phyloP scores from a whole-genome alignment of 1,139 yeast species.

The Kluyveromyces sp. region DNA sequence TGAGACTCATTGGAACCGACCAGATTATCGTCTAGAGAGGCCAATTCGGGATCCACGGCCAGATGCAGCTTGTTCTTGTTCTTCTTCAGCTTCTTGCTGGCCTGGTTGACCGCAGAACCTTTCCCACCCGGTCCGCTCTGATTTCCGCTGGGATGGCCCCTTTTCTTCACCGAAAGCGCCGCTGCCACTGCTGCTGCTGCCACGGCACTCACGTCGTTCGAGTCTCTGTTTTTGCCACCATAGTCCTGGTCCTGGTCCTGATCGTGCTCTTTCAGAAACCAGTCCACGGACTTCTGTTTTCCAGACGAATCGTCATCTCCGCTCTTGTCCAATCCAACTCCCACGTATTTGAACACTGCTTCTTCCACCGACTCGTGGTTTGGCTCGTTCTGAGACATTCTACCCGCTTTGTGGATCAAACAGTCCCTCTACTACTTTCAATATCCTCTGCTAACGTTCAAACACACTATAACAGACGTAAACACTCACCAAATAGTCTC shows the following conservation, averaged over 20 bases:
- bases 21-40: constrained; percentile 39
- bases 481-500: neutral
- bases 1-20: constrained; percentile 14
- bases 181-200: constrained; percentile 31
- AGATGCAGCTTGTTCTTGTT: constrained; percentile 19
- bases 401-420: neutral
- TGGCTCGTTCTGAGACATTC: constrained; percentile 8
- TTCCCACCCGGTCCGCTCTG: constrained; percentile 3
- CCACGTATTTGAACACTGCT: constrained; percentile 64
- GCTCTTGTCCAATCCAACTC: constrained; percentile 4
- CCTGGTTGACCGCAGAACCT: neutral
- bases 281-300: constrained; percentile 26
- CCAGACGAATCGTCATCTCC: constrained; percentile 4
- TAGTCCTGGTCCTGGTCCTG: constrained; percentile 13
- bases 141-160: constrained; percentile 14
- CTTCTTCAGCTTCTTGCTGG: constrained; percentile 11
- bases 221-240: constrained; percentile 2
- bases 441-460: too few relatives aligned
- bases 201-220: constrained; percentile 19
- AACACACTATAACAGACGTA: neutral
- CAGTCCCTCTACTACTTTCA: too few relatives aligned
- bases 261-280: constrained; percentile 30
- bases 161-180: constrained; percentile 23
- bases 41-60: constrained; percentile 58
- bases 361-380: constrained; percentile 37